These are phyloP conservation scores for Corymbia maculata DNA, from an alignment of 345 rosid genomes.

Conservation along the genomic window DNA sequence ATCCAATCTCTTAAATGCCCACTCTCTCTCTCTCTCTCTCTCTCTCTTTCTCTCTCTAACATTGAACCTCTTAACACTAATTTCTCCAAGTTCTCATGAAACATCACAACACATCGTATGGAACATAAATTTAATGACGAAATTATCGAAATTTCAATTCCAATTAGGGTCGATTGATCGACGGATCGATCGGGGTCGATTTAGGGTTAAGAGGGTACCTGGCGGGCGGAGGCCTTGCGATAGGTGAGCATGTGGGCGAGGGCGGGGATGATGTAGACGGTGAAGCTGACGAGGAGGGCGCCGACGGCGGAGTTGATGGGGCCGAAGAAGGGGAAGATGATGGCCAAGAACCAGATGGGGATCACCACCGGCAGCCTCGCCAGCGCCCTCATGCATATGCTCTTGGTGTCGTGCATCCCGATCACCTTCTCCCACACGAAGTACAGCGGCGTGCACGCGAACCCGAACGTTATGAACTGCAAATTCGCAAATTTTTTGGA, in stretches of 20 bases:
- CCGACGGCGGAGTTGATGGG: constrained; percentile 97
- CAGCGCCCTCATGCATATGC: constrained; percentile 81
- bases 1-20: constrained; percentile 32
- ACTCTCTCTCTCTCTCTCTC: constrained; percentile 2
- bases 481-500: not conserved
- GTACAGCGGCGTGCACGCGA: constrained; percentile 94
- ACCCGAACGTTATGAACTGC: constrained; percentile 98
- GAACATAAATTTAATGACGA: not conserved
- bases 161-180: no score
- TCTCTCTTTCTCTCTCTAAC: not conserved
- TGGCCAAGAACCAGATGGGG: constrained; percentile 97
- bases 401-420: constrained; percentile 93
- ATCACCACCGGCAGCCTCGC: constrained; percentile 91
- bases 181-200: not conserved
- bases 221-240: constrained; percentile 85
- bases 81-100: not conserved
- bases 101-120: not conserved
- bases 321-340: constrained; percentile 96
- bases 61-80: not conserved
- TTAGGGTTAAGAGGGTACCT: constrained; percentile 33
- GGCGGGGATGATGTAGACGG: constrained; percentile 91
- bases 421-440: constrained; percentile 99
- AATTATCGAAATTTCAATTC: not conserved
- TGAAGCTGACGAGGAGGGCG: constrained; percentile 96
- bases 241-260: constrained; percentile 98